phyloP scores from a whole-genome alignment of 768 basidiomycete species.

The Tulasnella calospora region DNA sequence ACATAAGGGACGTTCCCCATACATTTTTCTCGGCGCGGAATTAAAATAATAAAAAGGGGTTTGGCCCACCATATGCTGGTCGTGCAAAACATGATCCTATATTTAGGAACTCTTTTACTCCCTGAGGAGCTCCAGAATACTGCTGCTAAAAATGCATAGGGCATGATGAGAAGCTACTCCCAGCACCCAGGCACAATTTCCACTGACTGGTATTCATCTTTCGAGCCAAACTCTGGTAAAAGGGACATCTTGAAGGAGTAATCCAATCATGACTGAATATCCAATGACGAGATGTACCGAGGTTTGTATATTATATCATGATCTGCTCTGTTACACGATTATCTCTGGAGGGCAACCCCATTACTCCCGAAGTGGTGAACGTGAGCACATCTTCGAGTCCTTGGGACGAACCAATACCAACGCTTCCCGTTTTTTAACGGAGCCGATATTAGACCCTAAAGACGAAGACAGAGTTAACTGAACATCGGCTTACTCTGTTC shows the following conservation, averaged over 20 bases:
- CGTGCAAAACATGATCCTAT: too few species aligned
- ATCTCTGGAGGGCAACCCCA: not conserved
- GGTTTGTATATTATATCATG: not conserved
- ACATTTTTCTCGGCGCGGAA: too few species aligned
- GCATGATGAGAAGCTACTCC: too few species aligned
- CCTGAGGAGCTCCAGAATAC: too few species aligned
- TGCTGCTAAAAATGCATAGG: too few species aligned
- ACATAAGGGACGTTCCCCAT: too few species aligned
- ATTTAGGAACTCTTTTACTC: too few species aligned
- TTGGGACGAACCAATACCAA: not conserved
- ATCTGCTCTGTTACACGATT: not conserved
- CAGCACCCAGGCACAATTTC: not conserved
- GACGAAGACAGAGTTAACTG: not conserved
- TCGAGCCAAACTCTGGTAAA: not conserved
- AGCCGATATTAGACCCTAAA: not conserved
- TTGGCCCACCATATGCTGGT: too few species aligned
- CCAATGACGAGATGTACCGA: not conserved
- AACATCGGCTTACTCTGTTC: not conserved
- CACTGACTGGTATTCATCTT: not conserved
- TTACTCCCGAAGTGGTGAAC: not conserved
- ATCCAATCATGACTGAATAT: not conserved
- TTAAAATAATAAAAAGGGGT: too few species aligned
- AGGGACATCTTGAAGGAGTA: not conserved
- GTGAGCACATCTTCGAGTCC: not conserved
- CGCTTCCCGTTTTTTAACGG: not conserved